These are phyloP conservation scores for Aureoboletus auriporus DNA, from an alignment of 768 basidiomycete species.

Conservation along the genomic window DNA sequence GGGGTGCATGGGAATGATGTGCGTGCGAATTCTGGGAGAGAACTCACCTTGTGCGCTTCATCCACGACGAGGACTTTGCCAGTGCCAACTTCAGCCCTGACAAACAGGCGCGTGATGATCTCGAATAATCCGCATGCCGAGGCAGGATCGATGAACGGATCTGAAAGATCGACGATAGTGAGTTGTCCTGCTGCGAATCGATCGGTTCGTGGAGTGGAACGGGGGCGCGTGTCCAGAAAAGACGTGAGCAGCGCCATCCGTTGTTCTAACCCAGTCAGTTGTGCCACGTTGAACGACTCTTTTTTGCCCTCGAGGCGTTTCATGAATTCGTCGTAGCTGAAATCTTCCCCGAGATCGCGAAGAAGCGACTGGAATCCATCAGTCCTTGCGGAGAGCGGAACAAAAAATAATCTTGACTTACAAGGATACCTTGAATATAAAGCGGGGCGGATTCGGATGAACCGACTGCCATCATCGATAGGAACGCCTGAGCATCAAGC, in stretches of 20 bases:
- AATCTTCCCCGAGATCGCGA: slow-evolving; percentile 59
- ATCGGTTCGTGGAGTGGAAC: slow-evolving; percentile 3
- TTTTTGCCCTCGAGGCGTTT: slow-evolving; percentile 42
- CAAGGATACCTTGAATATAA: slow-evolving; percentile 66
- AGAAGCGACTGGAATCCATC: slow-evolving; percentile 46
- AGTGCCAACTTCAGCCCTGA: slow-evolving; percentile 53
- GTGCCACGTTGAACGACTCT: slow-evolving; percentile 51
- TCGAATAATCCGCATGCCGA: slow-evolving; percentile 71
- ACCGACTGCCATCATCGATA: slow-evolving; percentile 72
- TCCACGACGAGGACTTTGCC: slow-evolving; percentile 72
- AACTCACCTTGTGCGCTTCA: slow-evolving; percentile 65
- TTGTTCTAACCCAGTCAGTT: slow-evolving; percentile 55
- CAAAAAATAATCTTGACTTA: slow-evolving; percentile 28
- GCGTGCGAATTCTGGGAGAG: background rate
- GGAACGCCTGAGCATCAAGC: slow-evolving; percentile 62
- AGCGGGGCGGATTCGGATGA: slow-evolving; percentile 59
- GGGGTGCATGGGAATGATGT: background rate
- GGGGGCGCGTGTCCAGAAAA: slow-evolving; percentile 41
- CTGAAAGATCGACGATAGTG: slow-evolving; percentile 68
- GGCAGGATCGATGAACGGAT: slow-evolving; percentile 65
- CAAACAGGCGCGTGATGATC: slow-evolving; percentile 61
- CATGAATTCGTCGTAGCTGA: slow-evolving; percentile 49
- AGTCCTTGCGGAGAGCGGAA: slow-evolving; percentile 1
- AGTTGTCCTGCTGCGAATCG: slow-evolving; percentile 57
- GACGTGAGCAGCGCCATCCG: slow-evolving; percentile 57